Evolutionary conservation across 2,329 filamentous ascomycete species (phyloP), one percentile per base, ranked within the genome.

Genomic region (Microsporum ferrugineum): DNA sequence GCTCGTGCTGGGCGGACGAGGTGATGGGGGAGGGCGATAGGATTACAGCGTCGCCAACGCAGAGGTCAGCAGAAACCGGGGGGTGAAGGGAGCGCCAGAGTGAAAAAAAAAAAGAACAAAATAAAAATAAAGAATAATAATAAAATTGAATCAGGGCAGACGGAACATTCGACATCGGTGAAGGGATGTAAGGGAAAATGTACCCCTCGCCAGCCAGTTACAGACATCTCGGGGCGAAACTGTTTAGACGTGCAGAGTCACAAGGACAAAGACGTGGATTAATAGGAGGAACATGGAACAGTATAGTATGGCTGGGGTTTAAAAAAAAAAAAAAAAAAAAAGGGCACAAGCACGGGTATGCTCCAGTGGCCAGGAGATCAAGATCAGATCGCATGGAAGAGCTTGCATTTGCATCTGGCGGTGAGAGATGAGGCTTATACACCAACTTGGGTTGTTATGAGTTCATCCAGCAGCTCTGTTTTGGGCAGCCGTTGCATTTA

Each of bases 11-110:
- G 6, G 17, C 39, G 38, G 23, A 14, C 34, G 55, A 14, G 38
- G 10, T 38, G n/a, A 60, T n/a, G 59, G 61, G 57, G 61, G 53
- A 45, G 34, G 56, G 59, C 61, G 61, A 63, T 63, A 63, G 61
- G 61, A 34, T 31, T 34, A n/a, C 36, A 49, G 39, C 39, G 39
- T 39, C 51, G 61, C 61, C 61, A 63, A 59, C 61, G 47, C 61
- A 63, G 61, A 56, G 59, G 61, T 63, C 61, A 63, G 59, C 61
- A 61, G 61, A 38, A 57, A 38, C 39, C 14, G 39, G 39, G 39
- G 8, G 38, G 29, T 31, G 27, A 33, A 23, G 49, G 17, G 17
- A 29, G 17, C 29, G 49, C 27, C 10, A 53, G 12, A n/a, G 29
- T 51, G 17, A 51, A 33, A 53, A n/a, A 17, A 23, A 57, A 29